These are phyloP conservation scores for Stromatinia cepivora DNA, from an alignment of 2,329 filamentous ascomycete species.

Conservation along the genomic window DNA sequence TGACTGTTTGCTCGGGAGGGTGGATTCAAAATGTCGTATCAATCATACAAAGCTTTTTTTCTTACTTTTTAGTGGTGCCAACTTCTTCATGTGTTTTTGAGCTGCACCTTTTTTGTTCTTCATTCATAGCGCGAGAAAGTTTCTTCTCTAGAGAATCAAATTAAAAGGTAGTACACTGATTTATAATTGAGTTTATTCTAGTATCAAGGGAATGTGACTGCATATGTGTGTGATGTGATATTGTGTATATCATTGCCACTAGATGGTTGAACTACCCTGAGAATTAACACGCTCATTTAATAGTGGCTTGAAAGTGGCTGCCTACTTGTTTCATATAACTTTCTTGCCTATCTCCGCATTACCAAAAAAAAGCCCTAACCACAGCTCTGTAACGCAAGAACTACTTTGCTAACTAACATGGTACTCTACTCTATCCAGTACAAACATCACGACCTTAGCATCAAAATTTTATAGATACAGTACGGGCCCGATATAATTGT, in stretches of 20 bases:
- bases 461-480: not conserved
- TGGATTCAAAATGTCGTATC: slow-evolving; percentile 37
- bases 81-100: slow-evolving; percentile 30
- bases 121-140: slow-evolving; percentile 30
- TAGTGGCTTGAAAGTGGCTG: too few relatives aligned
- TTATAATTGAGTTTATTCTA: slow-evolving; percentile 14
- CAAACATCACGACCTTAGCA: not conserved
- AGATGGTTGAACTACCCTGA: not conserved
- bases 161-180: slow-evolving; percentile 32
- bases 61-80: slow-evolving; percentile 27
- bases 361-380: not conserved
- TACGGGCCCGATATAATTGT: not conserved
- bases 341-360: not conserved
- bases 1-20: slow-evolving; percentile 39
- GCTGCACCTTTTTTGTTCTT: slow-evolving; percentile 27
- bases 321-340: not conserved
- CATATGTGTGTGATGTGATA: not conserved
- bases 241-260: not conserved
- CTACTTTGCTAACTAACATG: not conserved
- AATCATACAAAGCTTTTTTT: slow-evolving; percentile 39
- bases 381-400: not conserved
- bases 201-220: not conserved
- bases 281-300: not conserved
- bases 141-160: slow-evolving; percentile 30
- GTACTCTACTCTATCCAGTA: not conserved